A percentile compares a stretch with the other conserved stretches of the same genome.
Evolutionary conservation across 2,329 filamentous ascomycete genomes (phyloP).

Genomic region (Pseudogymnoascus sp.): DNA sequence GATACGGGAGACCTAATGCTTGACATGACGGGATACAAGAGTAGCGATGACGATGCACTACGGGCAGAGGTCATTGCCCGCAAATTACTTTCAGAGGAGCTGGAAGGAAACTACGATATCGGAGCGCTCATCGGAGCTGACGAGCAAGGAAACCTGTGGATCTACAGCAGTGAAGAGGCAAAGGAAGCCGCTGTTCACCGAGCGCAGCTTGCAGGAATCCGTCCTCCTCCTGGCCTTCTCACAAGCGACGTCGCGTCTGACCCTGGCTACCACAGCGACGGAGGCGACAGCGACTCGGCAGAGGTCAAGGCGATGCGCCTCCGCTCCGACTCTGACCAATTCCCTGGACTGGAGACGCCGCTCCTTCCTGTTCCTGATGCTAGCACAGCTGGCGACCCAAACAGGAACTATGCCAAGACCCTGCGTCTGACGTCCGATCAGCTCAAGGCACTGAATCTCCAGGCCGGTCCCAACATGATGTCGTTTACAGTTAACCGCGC

Average conservation of each 20-base stretch:
- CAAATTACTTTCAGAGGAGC: slow-evolving; percentile 83
- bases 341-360: slow-evolving; percentile 51
- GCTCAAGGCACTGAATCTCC: slow-evolving; percentile 74
- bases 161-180: slow-evolving; percentile 95
- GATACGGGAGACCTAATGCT: slow-evolving; percentile 92
- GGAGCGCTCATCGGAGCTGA: slow-evolving; percentile 92
- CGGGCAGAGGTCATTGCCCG: slow-evolving; percentile 88
- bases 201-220: slow-evolving; percentile 43
- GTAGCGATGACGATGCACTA: slow-evolving; percentile 83
- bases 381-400: slow-evolving; percentile 56
- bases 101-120: slow-evolving; percentile 94
- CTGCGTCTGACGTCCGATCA: slow-evolving; percentile 91
- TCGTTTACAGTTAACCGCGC: slow-evolving; percentile 94
- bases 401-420: slow-evolving; percentile 92
- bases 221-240: slow-evolving; percentile 24
- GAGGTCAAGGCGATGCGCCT: slow-evolving; percentile 46
- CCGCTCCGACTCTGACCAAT: slow-evolving; percentile 56
- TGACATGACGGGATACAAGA: slow-evolving; percentile 96
- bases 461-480: slow-evolving; percentile 83
- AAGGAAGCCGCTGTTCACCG: slow-evolving; percentile 77
- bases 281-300: slow-evolving; percentile 51
- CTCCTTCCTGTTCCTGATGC: slow-evolving; percentile 41
- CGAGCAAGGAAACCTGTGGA: slow-evolving; percentile 96
- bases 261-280: slow-evolving; percentile 91
- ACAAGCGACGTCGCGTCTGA: slow-evolving; percentile 70